Percentiles rank a stretch among this genome's conserved stretches.
Evolutionary conservation across 2,329 filamentous ascomycete species (phyloP).

Genomic region (Atkinsonella texensis): DNA sequence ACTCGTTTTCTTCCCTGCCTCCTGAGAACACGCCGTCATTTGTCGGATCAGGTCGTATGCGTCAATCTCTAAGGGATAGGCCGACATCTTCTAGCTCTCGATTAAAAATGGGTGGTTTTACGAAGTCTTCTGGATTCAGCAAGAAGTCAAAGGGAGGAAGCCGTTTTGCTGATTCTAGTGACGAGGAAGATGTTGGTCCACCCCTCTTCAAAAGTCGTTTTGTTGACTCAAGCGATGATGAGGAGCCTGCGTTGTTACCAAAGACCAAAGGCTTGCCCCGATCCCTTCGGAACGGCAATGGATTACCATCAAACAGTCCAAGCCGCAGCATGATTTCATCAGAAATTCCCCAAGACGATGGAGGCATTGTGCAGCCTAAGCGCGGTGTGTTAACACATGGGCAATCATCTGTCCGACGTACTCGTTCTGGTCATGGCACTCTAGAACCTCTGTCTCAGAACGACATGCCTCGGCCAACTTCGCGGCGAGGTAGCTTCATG

Average conservation of each 20-base stretch:
- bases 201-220: slow-evolving; percentile 46
- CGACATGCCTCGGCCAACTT: slow-evolving; percentile 3
- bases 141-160: slow-evolving; percentile 30
- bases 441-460: slow-evolving; percentile 15
- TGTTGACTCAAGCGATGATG: slow-evolving; percentile 21
- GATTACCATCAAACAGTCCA: background rate
- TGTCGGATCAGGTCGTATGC: slow-evolving; percentile 25
- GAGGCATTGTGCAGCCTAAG: slow-evolving; percentile 24
- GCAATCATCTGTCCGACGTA: slow-evolving; percentile 21
- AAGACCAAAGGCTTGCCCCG: slow-evolving; percentile 23
- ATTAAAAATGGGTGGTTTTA: slow-evolving; percentile 27
- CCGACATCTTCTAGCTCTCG: slow-evolving; percentile 24
- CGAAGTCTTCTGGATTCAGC: slow-evolving; percentile 26
- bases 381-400: slow-evolving; percentile 8
- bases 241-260: slow-evolving; percentile 7
- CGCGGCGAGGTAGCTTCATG: slow-evolving; percentile 39
- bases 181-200: slow-evolving; percentile 34
- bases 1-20: slow-evolving; percentile 25
- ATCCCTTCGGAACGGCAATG: slow-evolving; percentile 17
- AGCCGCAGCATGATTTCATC: slow-evolving; percentile 30
- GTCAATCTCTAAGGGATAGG: slow-evolving; percentile 31
- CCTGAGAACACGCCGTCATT: slow-evolving; percentile 19
- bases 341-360: slow-evolving; percentile 48
- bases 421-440: slow-evolving; percentile 29
- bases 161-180: slow-evolving; percentile 51